Percentiles rank a stretch among this genome's conserved stretches.
Evolutionary conservation across 768 basidiomycete genomes (phyloP).

Genomic region (Butyriboletus loyo): DNA sequence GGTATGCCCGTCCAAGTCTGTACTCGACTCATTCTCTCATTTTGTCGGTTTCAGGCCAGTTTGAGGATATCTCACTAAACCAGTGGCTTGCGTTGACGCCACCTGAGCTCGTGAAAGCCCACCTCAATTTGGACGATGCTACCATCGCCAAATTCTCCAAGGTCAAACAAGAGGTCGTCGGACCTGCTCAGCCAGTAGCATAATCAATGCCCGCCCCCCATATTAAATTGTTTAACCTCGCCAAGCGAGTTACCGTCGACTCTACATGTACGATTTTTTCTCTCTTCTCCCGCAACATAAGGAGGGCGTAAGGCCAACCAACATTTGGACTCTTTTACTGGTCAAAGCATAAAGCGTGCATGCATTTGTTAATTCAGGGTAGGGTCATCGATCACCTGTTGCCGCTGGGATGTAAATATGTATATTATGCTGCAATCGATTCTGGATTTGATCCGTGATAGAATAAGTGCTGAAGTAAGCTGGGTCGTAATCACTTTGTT

Average conservation of each 20-base stretch:
- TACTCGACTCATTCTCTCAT: not conserved
- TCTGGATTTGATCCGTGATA: not conserved
- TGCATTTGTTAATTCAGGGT: not conserved
- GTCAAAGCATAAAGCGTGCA: not conserved
- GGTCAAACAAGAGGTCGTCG: constrained; percentile 50
- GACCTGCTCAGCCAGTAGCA: constrained; percentile 13
- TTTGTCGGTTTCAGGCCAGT: constrained; percentile 33
- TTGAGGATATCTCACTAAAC: constrained; percentile 55
- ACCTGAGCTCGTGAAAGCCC: constrained; percentile 55
- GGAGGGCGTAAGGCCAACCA: not conserved
- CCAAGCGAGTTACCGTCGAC: not conserved
- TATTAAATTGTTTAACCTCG: not conserved
- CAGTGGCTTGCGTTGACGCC: constrained; percentile 66
- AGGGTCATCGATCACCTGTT: not conserved
- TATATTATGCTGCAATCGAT: not conserved
- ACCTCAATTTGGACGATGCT: constrained; percentile 53
- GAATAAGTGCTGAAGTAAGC: not conserved
- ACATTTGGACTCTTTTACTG: not conserved
- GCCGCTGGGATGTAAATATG: not conserved
- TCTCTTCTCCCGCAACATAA: not conserved
- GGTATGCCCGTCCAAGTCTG: constrained; percentile 27
- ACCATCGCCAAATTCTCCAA: constrained; percentile 47
- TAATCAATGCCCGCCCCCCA: not conserved
- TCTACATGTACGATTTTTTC: constrained; percentile 17
- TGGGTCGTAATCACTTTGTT: not conserved